Evolutionary conservation across 2,329 filamentous ascomycete species (phyloP), one percentile per base, ranked within the genome.

Genomic region (Talaromyces sp.): DNA sequence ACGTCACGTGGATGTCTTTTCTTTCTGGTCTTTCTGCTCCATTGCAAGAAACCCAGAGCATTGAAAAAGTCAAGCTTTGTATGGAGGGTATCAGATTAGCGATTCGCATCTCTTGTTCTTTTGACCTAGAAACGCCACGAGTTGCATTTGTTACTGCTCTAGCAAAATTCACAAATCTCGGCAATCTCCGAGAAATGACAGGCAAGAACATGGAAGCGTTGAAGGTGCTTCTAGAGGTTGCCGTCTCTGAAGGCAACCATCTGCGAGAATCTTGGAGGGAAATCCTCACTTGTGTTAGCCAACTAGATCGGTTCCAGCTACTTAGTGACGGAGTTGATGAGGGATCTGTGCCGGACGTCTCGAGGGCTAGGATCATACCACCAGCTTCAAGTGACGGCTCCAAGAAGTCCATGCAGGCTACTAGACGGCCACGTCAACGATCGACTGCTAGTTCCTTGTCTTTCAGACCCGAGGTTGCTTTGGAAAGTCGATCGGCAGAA

Each of bases 1-100:
- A 96, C 68, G 92, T 96, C 26, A 95, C 92, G 0, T 99, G 94
- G 94, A 99, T 97, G 93, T 96, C 93, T 10, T 95, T 97, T 74
- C 89, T 99, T 69, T 97, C 93, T 5, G 92, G 92, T 0, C 83
- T 99, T 27, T 97, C 93, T 1, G 92, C 90, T 56, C 90, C 95
- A 66, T 92, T 94, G 72, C 94, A 97, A 68, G 92, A 96, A 70
- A 89, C 91, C 0, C 90, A 96, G 66, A 97, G 97, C 69, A 81
- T 96, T 4, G 92, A 97, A 66, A 90, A 94, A 17, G 92, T 97
- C 73, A 91, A 88, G 70, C 77, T 96, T 7, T 99, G 94, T 69
- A 88, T 99, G 69, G 93, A 99, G 70, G 94, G 94, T 3, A 91
- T 97, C 82, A 96, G 92, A 73, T 82, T 99, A 61, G 92, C 94